Evolutionary conservation across 352 stramenopile genomes (phyloP).

Genomic region (Pythium sukuiense): DNA sequence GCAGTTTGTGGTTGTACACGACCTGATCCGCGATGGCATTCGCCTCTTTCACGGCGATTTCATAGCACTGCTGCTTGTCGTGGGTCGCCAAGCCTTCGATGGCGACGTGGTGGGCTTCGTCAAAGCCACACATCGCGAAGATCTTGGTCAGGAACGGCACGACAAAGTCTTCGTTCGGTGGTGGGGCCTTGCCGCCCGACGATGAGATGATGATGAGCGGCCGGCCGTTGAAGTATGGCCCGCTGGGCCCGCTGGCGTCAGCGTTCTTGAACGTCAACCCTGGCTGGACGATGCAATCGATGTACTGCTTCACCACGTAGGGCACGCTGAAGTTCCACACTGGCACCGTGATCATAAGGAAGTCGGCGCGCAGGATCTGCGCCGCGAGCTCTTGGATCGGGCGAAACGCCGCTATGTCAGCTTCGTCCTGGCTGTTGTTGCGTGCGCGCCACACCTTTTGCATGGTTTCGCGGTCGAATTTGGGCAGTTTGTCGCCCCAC

Average conservation of each 20-base stretch:
- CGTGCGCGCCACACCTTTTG: conserved; percentile 64
- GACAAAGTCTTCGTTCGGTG: conserved; percentile 60
- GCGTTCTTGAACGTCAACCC: conserved; percentile 70
- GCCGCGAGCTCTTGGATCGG: conserved; percentile 63
- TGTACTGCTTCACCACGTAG: conserved; percentile 85
- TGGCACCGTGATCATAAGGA: conserved; percentile 71
- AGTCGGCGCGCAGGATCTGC: conserved; percentile 69
- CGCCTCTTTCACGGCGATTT: conserved; percentile 52
- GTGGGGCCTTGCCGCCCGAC: conserved; percentile 62
- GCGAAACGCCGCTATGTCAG: conserved; percentile 54
- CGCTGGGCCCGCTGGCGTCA: conserved; percentile 52
- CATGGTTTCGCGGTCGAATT: conserved; percentile 75
- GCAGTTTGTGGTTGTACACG: conserved; percentile 55
- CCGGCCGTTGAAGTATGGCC: conserved; percentile 56
- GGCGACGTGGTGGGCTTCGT: conserved; percentile 61
- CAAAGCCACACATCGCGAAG: conserved; percentile 76
- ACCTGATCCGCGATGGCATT: conserved; percentile 63
- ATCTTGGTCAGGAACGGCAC: conserved; percentile 73
- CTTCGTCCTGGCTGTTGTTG: conserved; percentile 57
- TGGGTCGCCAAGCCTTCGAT: conserved; percentile 61
- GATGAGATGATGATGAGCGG: conserved; percentile 77
- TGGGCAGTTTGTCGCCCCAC: conserved; percentile 59
- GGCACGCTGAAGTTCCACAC: conserved; percentile 81
- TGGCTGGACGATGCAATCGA: conserved; percentile 75
- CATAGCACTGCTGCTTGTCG: conserved; percentile 65